These are phyloP conservation scores for Leersia perrieri DNA, from an alignment of 176 grass and related monocot species.

Conservation along the genomic window DNA sequence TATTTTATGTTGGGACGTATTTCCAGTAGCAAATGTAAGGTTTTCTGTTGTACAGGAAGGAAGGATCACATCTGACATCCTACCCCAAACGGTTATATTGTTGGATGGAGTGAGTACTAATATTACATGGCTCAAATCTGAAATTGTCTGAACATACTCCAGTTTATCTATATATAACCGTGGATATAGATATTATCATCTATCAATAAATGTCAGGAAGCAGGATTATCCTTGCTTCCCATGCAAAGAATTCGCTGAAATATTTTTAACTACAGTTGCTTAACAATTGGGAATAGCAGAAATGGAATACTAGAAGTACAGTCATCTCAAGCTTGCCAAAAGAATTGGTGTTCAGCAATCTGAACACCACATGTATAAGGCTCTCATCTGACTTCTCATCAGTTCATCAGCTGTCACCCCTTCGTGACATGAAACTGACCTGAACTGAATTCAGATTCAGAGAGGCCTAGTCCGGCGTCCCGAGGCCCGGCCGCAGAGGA, in stretches of 20 bases:
- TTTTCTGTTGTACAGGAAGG: too few species aligned
- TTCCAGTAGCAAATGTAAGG: background rate
- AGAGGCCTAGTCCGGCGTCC: conserved; percentile 87
- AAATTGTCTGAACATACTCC: background rate
- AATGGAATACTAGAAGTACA: background rate
- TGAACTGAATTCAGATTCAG: conserved; percentile 31
- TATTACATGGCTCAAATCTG: background rate
- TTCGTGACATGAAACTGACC: conserved; percentile 48
- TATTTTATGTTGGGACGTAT: background rate
- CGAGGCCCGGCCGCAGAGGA: conserved; percentile 80
- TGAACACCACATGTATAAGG: conserved; percentile 18
- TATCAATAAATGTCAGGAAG: conserved; percentile 29
- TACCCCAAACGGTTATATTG: too few species aligned
- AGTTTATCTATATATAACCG: background rate
- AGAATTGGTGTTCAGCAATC: conserved; percentile 24
- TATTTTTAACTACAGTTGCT: conserved; percentile 41
- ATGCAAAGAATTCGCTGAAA: conserved; percentile 9
- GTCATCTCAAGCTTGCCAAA: background rate
- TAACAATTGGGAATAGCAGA: background rate
- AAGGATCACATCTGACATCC: too few species aligned
- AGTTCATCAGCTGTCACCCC: conserved; percentile 48
- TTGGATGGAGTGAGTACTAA: too few species aligned
- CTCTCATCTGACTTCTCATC: background rate
- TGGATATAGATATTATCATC: background rate
- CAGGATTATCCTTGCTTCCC: conserved; percentile 8